Evolutionary conservation across 176 grass and related monocot species (phyloP), one percentile per base, ranked within the genome.

Genomic region (Ampelocalamus luodianensis): DNA sequence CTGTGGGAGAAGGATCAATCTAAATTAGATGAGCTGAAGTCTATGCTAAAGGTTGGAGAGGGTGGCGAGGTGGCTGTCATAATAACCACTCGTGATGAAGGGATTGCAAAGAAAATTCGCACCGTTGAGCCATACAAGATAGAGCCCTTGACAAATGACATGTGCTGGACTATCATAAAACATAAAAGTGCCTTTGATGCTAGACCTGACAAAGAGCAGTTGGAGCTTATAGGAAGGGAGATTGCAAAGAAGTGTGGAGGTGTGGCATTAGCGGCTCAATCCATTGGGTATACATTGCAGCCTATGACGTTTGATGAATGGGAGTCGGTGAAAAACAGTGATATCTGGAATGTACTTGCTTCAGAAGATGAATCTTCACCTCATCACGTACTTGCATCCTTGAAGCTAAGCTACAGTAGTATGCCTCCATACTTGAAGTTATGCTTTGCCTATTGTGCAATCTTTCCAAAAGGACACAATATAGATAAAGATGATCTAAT

Each of bases 161-260:
- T 64, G 24, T 90, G 84, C 17, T 90, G 83, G 88, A 2, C 5
- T 20, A 72, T 90, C 22, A 82, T 83, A 39, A 75, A 85, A 8
- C 36, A 68, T 60, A 85, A 70, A 29, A 37, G 74, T 78, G 13
- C 1, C 0, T 68, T 77, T 37, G 51, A 48, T n/a, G 3, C 11
- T 6, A 78, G 27, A 71, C 3, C 1, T 70, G 65, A 85, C 11
- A 85, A 48, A 38, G 8, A 68, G 17, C 0, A 5, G 0, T 23
- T 71, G 22, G 29, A 65, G 17, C 11, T 8, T 0, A 54, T 46
- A 14, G 74, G 69, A 69, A 79, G 5, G 38, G 89, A 56, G 1
- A 87, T 91, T 22, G 88, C 68, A 8, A 53, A 1, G 3, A 90
- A 75, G 5, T 91, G 89, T 10, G 40, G 23, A 14, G 79, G 89